Conservation (phyloP, 176 grass and related monocot species). For the Guadua angustifolia region DNA sequence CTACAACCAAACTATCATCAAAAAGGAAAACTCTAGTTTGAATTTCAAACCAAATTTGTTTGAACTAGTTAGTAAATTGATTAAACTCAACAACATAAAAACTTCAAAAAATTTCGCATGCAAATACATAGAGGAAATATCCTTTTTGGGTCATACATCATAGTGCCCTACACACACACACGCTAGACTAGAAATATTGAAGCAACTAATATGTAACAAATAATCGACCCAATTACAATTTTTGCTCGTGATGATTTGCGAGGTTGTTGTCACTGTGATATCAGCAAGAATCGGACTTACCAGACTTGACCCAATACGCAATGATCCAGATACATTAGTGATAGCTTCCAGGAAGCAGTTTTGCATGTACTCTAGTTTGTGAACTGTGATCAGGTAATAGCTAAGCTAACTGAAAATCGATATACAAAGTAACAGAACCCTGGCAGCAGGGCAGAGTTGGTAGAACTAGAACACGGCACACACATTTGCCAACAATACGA, state of each 20-base stretch:
- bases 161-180: no score
- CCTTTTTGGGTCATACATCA: no score
- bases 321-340: not conserved
- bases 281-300: not conserved
- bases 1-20: no score
- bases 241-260: not conserved
- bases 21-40: no score
- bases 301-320: not conserved
- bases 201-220: no score
- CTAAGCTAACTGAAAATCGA: not conserved
- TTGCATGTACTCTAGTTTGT: not conserved
- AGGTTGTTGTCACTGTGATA: not conserved
- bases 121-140: no score
- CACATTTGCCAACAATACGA: not conserved
- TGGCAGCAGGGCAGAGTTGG: not conserved
- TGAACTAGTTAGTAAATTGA: no score
- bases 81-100: no score
- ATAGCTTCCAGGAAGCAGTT: not conserved
- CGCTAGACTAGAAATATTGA: no score
- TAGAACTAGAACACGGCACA: not conserved
- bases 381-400: not conserved
- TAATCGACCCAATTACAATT: not conserved
- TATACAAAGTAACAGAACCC: not conserved
- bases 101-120: no score
- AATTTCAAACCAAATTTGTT: no score